A percentile compares a stretch with the other conserved stretches of the same genome.
Conservation (phyloP, 768 basidiomycete genomes). For the Cytidiella melzeri region DNA sequence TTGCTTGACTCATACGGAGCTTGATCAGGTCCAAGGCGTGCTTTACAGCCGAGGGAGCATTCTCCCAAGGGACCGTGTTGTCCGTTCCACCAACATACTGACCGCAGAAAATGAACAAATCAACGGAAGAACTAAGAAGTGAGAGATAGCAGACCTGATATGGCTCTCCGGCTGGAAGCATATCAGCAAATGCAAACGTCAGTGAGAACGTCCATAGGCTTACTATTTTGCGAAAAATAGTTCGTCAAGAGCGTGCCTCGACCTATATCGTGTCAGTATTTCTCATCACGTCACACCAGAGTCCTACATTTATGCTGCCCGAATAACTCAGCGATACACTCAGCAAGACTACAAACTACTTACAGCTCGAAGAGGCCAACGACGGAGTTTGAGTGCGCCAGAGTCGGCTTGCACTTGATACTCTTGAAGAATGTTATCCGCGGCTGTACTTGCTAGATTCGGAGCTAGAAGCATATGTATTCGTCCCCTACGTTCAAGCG, state of each 20-base stretch:
- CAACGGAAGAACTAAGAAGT: background rate
- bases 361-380: conserved; percentile 68
- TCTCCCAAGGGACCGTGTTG: conserved; percentile 60
- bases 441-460: conserved; percentile 33
- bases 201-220: conserved; percentile 19
- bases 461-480: conserved; percentile 50
- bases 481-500: conserved; percentile 38
- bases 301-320: conserved; percentile 63
- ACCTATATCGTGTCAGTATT: conserved; percentile 32
- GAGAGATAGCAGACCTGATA: conserved; percentile 49
- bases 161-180: conserved; percentile 60
- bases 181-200: background rate
- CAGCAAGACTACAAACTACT: conserved; percentile 18
- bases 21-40: conserved; percentile 56
- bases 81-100: conserved; percentile 77
- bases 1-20: conserved; percentile 41
- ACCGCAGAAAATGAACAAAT: background rate
- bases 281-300: background rate
- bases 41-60: conserved; percentile 52
- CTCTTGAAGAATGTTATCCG: conserved; percentile 51
- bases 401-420: conserved; percentile 63
- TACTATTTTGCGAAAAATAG: conserved; percentile 84
- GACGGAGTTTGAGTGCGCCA: conserved; percentile 54
- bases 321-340: conserved; percentile 10
- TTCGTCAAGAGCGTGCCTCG: conserved; percentile 68